phyloP scores from a whole-genome alignment of 768 basidiomycete species.

The Dentipellis sp. region DNA sequence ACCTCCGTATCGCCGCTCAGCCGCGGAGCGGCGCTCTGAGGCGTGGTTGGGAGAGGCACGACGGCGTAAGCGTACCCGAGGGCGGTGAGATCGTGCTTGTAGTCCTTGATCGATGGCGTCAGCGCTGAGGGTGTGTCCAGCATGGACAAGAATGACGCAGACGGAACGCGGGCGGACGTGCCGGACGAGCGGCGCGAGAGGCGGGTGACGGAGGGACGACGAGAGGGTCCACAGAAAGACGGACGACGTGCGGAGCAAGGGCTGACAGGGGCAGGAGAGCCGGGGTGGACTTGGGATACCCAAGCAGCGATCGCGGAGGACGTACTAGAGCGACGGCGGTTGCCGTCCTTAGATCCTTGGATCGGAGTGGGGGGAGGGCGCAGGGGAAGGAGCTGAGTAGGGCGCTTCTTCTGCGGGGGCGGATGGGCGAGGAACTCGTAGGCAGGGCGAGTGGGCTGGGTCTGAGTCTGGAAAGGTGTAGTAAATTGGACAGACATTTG shows the following conservation, averaged over 20 bases:
- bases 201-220: constrained; percentile 21
- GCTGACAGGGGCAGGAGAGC: constrained; percentile 43
- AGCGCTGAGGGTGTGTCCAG: constrained; percentile 30
- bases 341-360: constrained; percentile 5
- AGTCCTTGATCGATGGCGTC: constrained; percentile 39
- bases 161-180: constrained; percentile 28
- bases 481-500: not conserved
- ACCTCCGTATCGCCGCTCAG: not conserved
- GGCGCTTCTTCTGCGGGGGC: not conserved
- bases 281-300: constrained; percentile 60
- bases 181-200: constrained; percentile 25
- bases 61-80: constrained; percentile 64
- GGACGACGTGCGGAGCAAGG: constrained; percentile 18
- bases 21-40: not conserved
- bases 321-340: constrained; percentile 34
- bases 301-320: constrained; percentile 47
- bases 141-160: constrained; percentile 40
- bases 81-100: constrained; percentile 43
- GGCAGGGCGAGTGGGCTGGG: not conserved
- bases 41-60: constrained; percentile 24
- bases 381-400: not conserved
- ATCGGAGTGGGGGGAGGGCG: not conserved
- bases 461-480: not conserved
- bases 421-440: not conserved
- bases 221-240: constrained; percentile 19